Percentiles rank a stretch among this genome's conserved stretches.
phyloP scores from a whole-genome alignment of 2,329 filamentous ascomycete genomes.

The Leptographium wingfieldii region DNA sequence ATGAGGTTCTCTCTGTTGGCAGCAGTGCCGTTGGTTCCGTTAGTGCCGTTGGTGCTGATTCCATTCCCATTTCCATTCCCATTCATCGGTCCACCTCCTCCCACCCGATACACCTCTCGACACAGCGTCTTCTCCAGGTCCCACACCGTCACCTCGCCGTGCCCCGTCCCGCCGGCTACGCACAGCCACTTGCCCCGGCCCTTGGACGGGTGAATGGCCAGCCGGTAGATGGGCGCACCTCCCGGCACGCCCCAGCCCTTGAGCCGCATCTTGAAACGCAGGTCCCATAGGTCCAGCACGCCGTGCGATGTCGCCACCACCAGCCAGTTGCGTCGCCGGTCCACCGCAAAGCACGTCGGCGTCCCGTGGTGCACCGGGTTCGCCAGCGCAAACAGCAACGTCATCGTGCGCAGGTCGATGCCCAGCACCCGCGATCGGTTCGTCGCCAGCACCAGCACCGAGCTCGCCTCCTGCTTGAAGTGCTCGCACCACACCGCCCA shows the following conservation, averaged over 20 bases:
- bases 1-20: conserved; percentile 38
- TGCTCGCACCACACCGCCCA: conserved; percentile 86
- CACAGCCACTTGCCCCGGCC: conserved; percentile 76
- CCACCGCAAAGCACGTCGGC: conserved; percentile 82
- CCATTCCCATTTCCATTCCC: background rate
- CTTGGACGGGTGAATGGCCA: conserved; percentile 66
- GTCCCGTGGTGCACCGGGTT: conserved; percentile 88
- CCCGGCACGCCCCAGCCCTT: conserved; percentile 81
- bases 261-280: conserved; percentile 82
- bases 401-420: conserved; percentile 80
- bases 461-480: conserved; percentile 69
- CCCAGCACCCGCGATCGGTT: conserved; percentile 73
- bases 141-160: conserved; percentile 89
- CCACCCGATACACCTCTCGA: conserved; percentile 72
- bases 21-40: background rate
- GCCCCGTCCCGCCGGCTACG: conserved; percentile 73
- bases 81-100: conserved; percentile 23
- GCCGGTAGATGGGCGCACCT: conserved; percentile 64
- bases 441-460: conserved; percentile 76
- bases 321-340: conserved; percentile 79
- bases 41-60: background rate
- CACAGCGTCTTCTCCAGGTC: conserved; percentile 85
- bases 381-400: conserved; percentile 62
- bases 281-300: conserved; percentile 86
- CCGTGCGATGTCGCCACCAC: conserved; percentile 86